Base-by-base conservation (phyloP, 129 eudicot species). In the Saussurea involucrata region DNA sequence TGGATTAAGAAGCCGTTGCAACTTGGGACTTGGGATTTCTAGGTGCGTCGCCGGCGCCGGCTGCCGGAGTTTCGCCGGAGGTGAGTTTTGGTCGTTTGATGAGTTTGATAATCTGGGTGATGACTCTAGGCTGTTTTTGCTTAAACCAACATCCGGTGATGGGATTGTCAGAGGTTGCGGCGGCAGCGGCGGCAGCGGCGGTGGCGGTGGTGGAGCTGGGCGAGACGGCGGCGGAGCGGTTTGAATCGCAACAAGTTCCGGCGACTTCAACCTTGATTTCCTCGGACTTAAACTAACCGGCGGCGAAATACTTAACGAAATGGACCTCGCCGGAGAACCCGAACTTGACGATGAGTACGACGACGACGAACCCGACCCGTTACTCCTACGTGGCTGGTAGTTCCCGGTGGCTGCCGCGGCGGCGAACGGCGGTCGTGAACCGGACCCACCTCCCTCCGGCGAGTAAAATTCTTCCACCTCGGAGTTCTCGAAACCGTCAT, bases 231-330 rank as follows among this genome's bases (percentile, higher is more conserved):
- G 80, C 4, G 85, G 85, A 58, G 79, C 86, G 1, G 86, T 82
- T 24, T 82, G 82, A 32, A 92, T 71, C 5, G 85, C 87, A 1
- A 82, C 74, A 66, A 92, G 81, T 15, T 92, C 93, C 61, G 92
- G 97, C 53, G 96, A 89, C 40, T 92, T 87, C 25, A 87, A 81
- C 21, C 83, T 83, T 7, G 89, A 82, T 12, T 32, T 83, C 69
- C 74, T 89, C 17, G 97, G 93, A 57, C 91, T 92, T 31, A 76
- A 61, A 72, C 89, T 87, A 24, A 76, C 87, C 58, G 97, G 92
- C 12, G 96, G 85, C 9, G 92, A 87, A 68, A 84, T 84, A 44
- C 90, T 86, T 8, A 84, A 78, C 5, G 96, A 90, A 22, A 86
- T 88, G 22, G 96, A 90, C 85, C 89, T 76, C 20, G 69, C 84